Evolutionary conservation across 768 basidiomycete species (phyloP).

Genomic region (Rhodotorula sphaerocarpa): DNA sequence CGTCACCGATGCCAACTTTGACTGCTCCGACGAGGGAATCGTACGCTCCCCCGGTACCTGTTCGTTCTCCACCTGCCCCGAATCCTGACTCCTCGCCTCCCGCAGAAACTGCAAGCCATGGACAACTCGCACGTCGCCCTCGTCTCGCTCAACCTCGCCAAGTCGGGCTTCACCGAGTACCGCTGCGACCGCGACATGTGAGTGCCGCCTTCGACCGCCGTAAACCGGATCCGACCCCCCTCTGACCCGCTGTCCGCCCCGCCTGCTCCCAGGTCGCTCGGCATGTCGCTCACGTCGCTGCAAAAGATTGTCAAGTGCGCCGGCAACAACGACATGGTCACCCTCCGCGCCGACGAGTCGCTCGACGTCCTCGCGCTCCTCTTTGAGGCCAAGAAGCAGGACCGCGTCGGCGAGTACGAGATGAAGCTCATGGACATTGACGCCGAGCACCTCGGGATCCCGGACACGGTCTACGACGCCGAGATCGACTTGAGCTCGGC

Average conservation of each 20-base stretch:
- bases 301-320: conserved; percentile 96
- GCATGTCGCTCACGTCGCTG: conserved; percentile 74
- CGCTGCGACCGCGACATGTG: conserved; percentile 87
- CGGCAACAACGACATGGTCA: conserved; percentile 87
- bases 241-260: too few relatives aligned
- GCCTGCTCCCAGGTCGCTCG: conserved; percentile 58
- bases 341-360: conserved; percentile 82
- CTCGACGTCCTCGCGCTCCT: conserved; percentile 77
- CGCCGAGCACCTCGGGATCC: conserved; percentile 84
- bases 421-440: conserved; percentile 99
- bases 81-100: neutral
- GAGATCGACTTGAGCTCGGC: conserved; percentile 73
- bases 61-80: conserved; percentile 46
- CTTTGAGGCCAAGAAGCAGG: conserved; percentile 81
- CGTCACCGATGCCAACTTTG: conserved; percentile 94
- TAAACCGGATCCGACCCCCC: too few relatives aligned
- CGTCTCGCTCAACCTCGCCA: conserved; percentile 73
- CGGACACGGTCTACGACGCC: conserved; percentile 94
- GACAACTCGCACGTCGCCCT: conserved; percentile 99
- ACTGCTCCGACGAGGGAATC: conserved; percentile 91
- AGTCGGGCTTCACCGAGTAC: conserved; percentile 71
- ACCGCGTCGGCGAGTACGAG: conserved; percentile 93
- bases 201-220: too few relatives aligned
- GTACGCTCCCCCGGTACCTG: neutral
- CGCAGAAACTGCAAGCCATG: conserved; percentile 79